A percentile compares a stretch with the other conserved stretches of the same genome.
Conservation (phyloP, 2,329 filamentous ascomycete species). For the Aspergillus pseudotamarii region DNA sequence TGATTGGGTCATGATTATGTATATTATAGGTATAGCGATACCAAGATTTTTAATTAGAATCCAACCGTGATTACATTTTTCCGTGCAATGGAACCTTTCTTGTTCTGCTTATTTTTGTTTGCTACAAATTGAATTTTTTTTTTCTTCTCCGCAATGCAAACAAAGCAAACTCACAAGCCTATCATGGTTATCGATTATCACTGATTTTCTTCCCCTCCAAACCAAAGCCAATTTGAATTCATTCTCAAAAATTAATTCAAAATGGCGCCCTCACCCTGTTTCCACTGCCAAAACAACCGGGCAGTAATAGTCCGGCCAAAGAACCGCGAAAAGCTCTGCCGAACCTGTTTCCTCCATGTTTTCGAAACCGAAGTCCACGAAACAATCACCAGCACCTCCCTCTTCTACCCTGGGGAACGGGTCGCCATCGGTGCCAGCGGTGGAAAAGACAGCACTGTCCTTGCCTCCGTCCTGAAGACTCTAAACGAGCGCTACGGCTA, state of each 20-base stretch:
- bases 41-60: not conserved
- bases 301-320: conserved; percentile 93
- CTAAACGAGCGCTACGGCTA: conserved; percentile 89
- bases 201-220: conserved; percentile 17
- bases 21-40: conserved; percentile 1
- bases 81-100: conserved; percentile 1
- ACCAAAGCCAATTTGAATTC: not conserved
- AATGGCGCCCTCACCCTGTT: conserved; percentile 80
- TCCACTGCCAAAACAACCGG: conserved; percentile 72
- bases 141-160: conserved; percentile 15
- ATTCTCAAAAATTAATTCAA: conserved; percentile 5
- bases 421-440: conserved; percentile 95
- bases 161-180: conserved; percentile 11
- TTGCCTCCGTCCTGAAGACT: conserved; percentile 92
- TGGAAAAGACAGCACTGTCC: conserved; percentile 94
- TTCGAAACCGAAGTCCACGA: conserved; percentile 95
- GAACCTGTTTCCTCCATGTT: conserved; percentile 78
- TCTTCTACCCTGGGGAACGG: conserved; percentile 81
- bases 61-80: not conserved
- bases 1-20: not conserved
- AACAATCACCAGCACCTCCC: conserved; percentile 78
- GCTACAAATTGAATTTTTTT: not conserved
- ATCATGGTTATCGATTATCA: conserved; percentile 20
- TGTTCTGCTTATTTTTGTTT: not conserved
- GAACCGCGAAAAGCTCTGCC: conserved; percentile 92